Evolutionary conservation across 1,139 yeast species (phyloP), one percentile per base, ranked within the genome.

Genomic region (Kurtzmaniella quercitrusa): DNA sequence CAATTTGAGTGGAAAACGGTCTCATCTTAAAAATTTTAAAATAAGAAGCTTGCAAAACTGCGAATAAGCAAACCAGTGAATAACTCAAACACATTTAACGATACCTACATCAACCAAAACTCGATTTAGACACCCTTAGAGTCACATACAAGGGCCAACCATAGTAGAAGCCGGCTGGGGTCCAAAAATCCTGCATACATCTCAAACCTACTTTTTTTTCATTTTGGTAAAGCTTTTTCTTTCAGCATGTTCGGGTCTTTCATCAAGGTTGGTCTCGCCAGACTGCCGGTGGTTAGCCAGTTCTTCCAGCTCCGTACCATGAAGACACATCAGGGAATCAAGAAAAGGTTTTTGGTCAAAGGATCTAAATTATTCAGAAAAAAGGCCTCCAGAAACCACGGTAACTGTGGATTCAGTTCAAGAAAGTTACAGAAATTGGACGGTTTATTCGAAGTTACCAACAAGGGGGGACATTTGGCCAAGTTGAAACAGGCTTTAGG

Each of bases 361-460:
- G 74, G 74, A 3, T 58, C 60, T 39, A 73, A 72, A 26, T 60
- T 60, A 55, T 75, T 74, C 56, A 69, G 82, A 57, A 88, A 88
- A 45, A 84, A 81, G 54, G 87, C 95, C 17, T 95, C 96, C 9
- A 79, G 96, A 66, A 86, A 87, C 54, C 98, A 89, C 62, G 97
- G 98, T 39, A 89, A 88, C 56, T 88, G 91, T 3, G 93, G 95
- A 20, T 89, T 94, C 83, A 78, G 91, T 39, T 66, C 79, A 38
- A 74, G 81, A 44, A 71, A 82, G 6, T 66, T 88, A 52, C 73
- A 77, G 36, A 82, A 76, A 46, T 73, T 86, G 56, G 82, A 84
- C 43, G 82, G 84, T 4, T 82, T 80, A 43, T 79, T 78, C 3
- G 61, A 70, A 38, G 88, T 89, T 3, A 74, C 75, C 7, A 58